Base-by-base conservation (phyloP, 1,284 basidiomycete species). In the Rhodofomes roseus region DNA sequence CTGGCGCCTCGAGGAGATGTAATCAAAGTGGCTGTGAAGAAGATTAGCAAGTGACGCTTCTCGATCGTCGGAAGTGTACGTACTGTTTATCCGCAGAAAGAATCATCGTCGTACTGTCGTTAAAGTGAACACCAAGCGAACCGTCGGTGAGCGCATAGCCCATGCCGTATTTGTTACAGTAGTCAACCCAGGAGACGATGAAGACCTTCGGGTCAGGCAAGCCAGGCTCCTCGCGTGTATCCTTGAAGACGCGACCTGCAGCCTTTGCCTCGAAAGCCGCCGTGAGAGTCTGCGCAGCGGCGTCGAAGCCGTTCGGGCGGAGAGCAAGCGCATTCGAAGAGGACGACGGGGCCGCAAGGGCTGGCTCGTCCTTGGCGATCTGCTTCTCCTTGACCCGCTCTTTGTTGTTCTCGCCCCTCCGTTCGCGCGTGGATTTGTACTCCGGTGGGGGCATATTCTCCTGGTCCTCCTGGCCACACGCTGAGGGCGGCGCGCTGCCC, bases 91-190 rank as follows among this genome's bases (percentile, higher is more conserved):
- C 87, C 1, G 96, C 87, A 22, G 93, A 84, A 57, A 98, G 77
- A 11, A 96, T 84, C 66, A 97, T 77, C 16, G 85, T 91, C 8
- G 94, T 93, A 67, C 90, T 93, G 74, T 99, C 96, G 69, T 98
- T 97, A 78, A 98, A 98, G 75, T 98, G 89, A 22, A 98, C 93
- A 8, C 95, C 95, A 29, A 98, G 90, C 1, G 92, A 91, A 3
- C 96, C 95, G 71, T 99, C 95, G 31, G 92, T 95, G 68, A 99
- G 80, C 1, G 94, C 94, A 72, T 98, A 98, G 1, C 96, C 97
- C 87, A 98, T 96, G 11, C 96, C 97, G 75, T 98, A 99, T 78
- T 97, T 97, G 74, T 96, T 94, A 73, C 93, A 96, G 72, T 98
- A 98, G 74, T 99, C 96, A 51, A 98, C 90, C 96, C 96, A 99